These are phyloP conservation scores for Waltergamsia citrina DNA, from an alignment of 2,329 filamentous ascomycete species.

Conservation along the genomic window DNA sequence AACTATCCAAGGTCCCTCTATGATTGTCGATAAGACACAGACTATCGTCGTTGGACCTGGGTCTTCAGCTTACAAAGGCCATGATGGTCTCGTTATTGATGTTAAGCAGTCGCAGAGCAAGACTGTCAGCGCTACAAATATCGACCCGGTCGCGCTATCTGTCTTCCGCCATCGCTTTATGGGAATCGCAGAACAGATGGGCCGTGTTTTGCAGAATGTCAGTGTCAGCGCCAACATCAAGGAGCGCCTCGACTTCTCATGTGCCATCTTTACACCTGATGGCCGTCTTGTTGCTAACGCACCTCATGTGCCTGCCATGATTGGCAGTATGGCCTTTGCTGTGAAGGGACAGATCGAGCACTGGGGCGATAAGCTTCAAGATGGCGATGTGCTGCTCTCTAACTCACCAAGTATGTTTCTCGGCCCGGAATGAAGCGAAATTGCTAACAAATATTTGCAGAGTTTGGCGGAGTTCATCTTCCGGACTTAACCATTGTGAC, in stretches of 20 bases:
- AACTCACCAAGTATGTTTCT: conserved; percentile 48
- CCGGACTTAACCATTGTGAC: conserved; percentile 28
- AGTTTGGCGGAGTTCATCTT: conserved; percentile 27
- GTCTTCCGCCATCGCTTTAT: conserved; percentile 75
- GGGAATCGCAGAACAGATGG: conserved; percentile 77
- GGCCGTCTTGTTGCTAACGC: conserved; percentile 67
- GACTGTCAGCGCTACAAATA: conserved; percentile 18
- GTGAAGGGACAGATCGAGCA: conserved; percentile 59
- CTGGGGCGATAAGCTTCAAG: conserved; percentile 58
- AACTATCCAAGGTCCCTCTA: background rate
- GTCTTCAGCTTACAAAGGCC: conserved; percentile 20
- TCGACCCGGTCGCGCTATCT: conserved; percentile 63
- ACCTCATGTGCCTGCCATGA: conserved; percentile 65
- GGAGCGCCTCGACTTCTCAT: conserved; percentile 70
- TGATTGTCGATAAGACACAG: conserved; percentile 62
- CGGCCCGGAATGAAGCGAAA: too few relatives aligned
- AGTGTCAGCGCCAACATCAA: conserved; percentile 70
- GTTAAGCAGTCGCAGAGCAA: conserved; percentile 7
- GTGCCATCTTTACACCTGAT: conserved; percentile 64
- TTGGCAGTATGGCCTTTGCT: conserved; percentile 75
- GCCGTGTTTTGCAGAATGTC: conserved; percentile 65
- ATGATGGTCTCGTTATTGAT: conserved; percentile 25
- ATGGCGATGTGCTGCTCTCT: conserved; percentile 66
- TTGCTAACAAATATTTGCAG: too few relatives aligned
- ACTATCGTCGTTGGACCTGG: conserved; percentile 58